phyloP scores from a whole-genome alignment of 2,329 filamentous ascomycete species.

The Aureobasidium sp. region DNA sequence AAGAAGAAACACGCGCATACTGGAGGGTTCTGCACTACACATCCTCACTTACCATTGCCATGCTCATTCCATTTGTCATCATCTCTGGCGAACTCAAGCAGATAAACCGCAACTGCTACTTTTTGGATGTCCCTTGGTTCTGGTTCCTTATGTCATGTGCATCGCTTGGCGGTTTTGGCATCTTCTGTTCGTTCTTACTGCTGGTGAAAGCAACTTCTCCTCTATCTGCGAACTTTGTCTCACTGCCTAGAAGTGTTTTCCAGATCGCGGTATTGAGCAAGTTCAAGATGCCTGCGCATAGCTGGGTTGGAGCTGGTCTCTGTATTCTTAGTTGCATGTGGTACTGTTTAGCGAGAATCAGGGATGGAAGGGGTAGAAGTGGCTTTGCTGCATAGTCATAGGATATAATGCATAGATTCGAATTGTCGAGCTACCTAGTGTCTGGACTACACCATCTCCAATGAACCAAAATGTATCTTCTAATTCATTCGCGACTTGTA shows the following conservation, averaged over 20 bases:
- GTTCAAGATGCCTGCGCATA: constrained; percentile 55
- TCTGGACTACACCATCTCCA: no score
- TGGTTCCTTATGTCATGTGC: constrained; percentile 60
- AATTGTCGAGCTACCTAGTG: no score
- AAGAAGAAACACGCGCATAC: constrained; percentile 56
- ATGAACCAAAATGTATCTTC: no score
- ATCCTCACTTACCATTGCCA: constrained; percentile 53
- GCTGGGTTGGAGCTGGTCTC: constrained; percentile 57
- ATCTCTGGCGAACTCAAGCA: constrained; percentile 55
- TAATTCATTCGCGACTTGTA: no score
- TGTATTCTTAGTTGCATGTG: constrained; percentile 57
- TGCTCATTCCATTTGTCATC: constrained; percentile 56
- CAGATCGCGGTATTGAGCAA: constrained; percentile 53
- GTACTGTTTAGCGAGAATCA: constrained; percentile 50
- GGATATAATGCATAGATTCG: background rate
- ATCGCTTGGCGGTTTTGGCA: constrained; percentile 52
- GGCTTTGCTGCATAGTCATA: background rate
- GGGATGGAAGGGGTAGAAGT: constrained; percentile 36
- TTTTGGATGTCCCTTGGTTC: constrained; percentile 62
- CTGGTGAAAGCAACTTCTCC: constrained; percentile 57
- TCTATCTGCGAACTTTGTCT: constrained; percentile 55
- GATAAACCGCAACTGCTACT: constrained; percentile 59
- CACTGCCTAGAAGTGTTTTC: constrained; percentile 54
- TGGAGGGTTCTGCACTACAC: constrained; percentile 60
- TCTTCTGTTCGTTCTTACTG: constrained; percentile 54